Conservation (phyloP, 2,329 filamentous ascomycete species). For the Curvularia hawaiiensis region DNA sequence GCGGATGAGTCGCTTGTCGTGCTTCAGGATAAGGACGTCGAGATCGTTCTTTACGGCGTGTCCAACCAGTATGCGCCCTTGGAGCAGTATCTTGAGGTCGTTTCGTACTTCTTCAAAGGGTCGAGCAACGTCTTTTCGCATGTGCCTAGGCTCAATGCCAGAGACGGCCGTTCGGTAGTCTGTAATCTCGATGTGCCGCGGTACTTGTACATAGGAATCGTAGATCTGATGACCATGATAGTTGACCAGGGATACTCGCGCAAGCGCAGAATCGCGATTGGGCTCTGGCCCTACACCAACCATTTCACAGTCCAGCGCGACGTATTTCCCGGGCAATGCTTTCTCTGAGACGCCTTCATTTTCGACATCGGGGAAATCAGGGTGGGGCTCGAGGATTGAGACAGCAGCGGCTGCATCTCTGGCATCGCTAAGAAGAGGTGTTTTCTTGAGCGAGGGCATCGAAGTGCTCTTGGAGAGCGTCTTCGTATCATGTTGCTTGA, state of each 20-base stretch:
- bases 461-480: conserved; percentile 44
- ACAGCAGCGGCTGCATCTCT: conserved; percentile 61
- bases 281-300: conserved; percentile 76
- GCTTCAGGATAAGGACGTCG: conserved; percentile 74
- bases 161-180: conserved; percentile 91
- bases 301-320: conserved; percentile 98
- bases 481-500: conserved; percentile 50
- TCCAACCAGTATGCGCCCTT: conserved; percentile 76
- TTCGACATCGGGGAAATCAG: conserved; percentile 47
- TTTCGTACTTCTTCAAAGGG: conserved; percentile 77
- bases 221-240: conserved; percentile 93
- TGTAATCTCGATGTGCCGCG: conserved; percentile 71
- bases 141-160: conserved; percentile 76
- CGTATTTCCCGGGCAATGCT: conserved; percentile 81
- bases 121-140: conserved; percentile 58
- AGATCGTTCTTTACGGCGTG: conserved; percentile 83
- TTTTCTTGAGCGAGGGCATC: conserved; percentile 42
- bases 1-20: conserved; percentile 77
- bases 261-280: conserved; percentile 75
- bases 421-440: conserved; percentile 57
- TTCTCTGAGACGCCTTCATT: conserved; percentile 56
- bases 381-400: conserved; percentile 54
- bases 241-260: conserved; percentile 88
- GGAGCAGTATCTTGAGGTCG: conserved; percentile 71
- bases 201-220: conserved; percentile 84